Percentiles rank a stretch among this genome's conserved stretches.
Conservation (phyloP, 805 yeast genomes). For the Yarrowia hollandica region DNA sequence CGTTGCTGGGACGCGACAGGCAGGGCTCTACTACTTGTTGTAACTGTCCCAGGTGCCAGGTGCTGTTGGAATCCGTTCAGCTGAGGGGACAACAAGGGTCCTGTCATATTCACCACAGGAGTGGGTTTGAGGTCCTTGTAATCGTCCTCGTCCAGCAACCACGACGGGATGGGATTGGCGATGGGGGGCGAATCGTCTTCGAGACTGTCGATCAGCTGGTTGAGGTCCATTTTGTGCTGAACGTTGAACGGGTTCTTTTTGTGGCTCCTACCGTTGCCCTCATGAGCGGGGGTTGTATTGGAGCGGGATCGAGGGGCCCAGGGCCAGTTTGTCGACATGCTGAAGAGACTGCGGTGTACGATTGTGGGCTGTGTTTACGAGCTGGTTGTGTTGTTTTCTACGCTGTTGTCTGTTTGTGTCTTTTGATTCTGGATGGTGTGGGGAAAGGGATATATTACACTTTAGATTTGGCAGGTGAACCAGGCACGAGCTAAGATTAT, state of each 20-base stretch:
- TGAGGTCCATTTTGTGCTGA: background rate
- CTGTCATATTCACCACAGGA: background rate
- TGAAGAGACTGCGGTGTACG: too few relatives aligned
- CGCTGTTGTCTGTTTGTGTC: too few relatives aligned
- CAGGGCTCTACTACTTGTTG: too few relatives aligned
- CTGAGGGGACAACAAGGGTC: background rate
- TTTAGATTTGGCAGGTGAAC: too few relatives aligned
- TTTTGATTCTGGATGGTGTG: too few relatives aligned
- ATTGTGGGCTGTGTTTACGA: background rate
- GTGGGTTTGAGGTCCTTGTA: conserved; percentile 11
- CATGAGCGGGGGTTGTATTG: background rate
- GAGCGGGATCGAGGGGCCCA: conserved; percentile 9
- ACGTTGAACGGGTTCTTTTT: conserved; percentile 6
- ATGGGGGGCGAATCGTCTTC: background rate
- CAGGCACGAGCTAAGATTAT: too few relatives aligned
- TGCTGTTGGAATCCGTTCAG: background rate
- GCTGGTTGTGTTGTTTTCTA: background rate
- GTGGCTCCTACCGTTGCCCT: background rate
- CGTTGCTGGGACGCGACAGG: background rate
- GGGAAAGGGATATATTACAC: too few relatives aligned
- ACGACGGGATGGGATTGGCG: conserved; percentile 8
- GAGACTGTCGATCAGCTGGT: background rate
- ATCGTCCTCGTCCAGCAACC: conserved; percentile 7
- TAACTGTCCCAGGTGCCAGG: too few relatives aligned
- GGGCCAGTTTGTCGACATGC: conserved; percentile 5